Percentiles rank a stretch among this genome's conserved stretches.
phyloP scores from a whole-genome alignment of 768 basidiomycete genomes.

The Paxillus rubicundulus region DNA sequence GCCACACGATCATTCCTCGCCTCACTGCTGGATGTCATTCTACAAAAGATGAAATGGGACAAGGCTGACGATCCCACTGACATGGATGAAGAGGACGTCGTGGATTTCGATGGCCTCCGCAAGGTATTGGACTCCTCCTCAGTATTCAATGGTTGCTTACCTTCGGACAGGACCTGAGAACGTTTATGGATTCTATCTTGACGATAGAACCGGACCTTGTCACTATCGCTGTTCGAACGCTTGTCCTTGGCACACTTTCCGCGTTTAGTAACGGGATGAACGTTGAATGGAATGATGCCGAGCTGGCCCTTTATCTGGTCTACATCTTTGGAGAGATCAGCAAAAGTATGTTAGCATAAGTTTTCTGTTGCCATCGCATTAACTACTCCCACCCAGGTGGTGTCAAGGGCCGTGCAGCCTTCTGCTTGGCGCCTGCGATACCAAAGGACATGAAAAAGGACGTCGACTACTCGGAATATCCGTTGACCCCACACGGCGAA shows the following conservation, averaged over 20 bases:
- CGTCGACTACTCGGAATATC: slow-evolving; percentile 73
- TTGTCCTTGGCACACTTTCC: slow-evolving; percentile 73
- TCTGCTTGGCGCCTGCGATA: slow-evolving; percentile 72
- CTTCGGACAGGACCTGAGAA: slow-evolving; percentile 69
- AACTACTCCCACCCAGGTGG: slow-evolving; percentile 44
- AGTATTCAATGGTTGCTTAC: slow-evolving; percentile 13
- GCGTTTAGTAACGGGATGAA: slow-evolving; percentile 56
- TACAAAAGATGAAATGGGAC: slow-evolving; percentile 91
- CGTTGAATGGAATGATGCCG: slow-evolving; percentile 89
- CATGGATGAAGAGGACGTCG: slow-evolving; percentile 83
- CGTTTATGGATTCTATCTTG: slow-evolving; percentile 83
- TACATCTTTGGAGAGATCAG: slow-evolving; percentile 93
- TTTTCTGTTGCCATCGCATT: not conserved
- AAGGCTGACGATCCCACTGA: slow-evolving; percentile 76
- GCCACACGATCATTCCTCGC: slow-evolving; percentile 73
- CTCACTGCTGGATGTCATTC: slow-evolving; percentile 71
- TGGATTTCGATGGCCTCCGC: slow-evolving; percentile 80
- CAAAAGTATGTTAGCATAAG: slow-evolving; percentile 58
- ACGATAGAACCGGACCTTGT: slow-evolving; percentile 85
- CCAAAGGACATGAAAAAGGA: slow-evolving; percentile 67
- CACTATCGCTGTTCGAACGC: slow-evolving; percentile 67
- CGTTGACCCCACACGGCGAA: slow-evolving; percentile 87
- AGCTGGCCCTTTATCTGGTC: slow-evolving; percentile 89
- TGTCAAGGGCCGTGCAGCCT: slow-evolving; percentile 80
- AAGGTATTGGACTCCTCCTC: slow-evolving; percentile 50